Conservation (phyloP, 2,329 filamentous ascomycete species). For the Ophiostoma montium region DNA sequence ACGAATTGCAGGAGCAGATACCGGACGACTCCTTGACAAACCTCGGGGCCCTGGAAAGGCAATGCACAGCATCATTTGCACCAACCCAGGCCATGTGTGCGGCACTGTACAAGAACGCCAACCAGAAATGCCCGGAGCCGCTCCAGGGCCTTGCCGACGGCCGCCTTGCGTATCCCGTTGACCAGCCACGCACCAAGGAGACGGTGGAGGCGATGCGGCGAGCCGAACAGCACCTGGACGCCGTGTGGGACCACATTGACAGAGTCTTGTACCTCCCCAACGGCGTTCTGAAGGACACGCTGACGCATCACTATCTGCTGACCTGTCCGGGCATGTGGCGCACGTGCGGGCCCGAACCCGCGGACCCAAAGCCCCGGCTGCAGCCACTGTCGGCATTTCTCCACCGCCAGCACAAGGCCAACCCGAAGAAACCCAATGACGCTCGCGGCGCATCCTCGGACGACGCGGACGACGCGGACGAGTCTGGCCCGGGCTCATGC, state of each 20-base stretch:
- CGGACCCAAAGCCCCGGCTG: background rate
- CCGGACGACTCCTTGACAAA: background rate
- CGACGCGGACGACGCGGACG: background rate
- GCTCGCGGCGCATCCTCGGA: too few relatives aligned
- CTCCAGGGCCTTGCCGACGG: conserved; percentile 21
- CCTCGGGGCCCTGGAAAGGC: too few relatives aligned
- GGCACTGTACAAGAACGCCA: too few relatives aligned
- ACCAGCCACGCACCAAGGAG: conserved; percentile 30
- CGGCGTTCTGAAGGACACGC: background rate
- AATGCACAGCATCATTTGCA: too few relatives aligned
- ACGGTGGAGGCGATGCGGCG: conserved; percentile 28
- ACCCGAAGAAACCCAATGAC: too few relatives aligned
- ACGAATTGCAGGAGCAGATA: background rate
- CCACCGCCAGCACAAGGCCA: background rate
- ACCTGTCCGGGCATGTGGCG: too few relatives aligned
- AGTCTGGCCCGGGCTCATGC: background rate
- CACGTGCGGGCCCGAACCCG: too few relatives aligned
- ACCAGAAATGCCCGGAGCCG: too few relatives aligned
- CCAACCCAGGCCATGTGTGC: too few relatives aligned
- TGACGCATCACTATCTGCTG: too few relatives aligned
- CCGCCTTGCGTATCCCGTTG: conserved; percentile 28
- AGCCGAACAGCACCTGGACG: conserved; percentile 34
- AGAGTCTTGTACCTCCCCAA: conserved; percentile 8
- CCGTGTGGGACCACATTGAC: conserved; percentile 29
- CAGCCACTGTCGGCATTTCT: background rate